Conservation (phyloP, 2,329 filamentous ascomycete species). For the Colletotrichum magnum region DNA sequence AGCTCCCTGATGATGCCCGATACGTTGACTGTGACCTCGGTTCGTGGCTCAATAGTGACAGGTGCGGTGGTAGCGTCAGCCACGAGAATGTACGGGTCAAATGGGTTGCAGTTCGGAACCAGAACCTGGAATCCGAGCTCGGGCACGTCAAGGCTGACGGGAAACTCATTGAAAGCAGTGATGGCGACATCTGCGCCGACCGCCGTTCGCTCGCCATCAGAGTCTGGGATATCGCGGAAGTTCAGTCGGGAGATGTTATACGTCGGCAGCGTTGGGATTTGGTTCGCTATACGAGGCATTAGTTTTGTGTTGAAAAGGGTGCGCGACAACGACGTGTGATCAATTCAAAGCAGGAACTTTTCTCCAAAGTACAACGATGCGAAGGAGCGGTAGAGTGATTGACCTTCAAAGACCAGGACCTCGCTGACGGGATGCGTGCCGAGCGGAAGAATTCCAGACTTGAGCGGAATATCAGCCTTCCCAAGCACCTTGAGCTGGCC, state of each 20-base stretch:
- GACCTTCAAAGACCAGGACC: conserved; percentile 86
- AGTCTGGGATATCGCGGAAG: conserved; percentile 77
- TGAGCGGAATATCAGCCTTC: conserved; percentile 80
- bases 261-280: conserved; percentile 83
- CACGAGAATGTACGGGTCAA: conserved; percentile 82
- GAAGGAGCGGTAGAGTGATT: conserved; percentile 77
- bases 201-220: conserved; percentile 67
- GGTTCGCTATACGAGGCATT: conserved; percentile 64
- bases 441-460: conserved; percentile 83
- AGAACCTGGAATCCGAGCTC: conserved; percentile 87
- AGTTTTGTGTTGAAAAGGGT: conserved; percentile 19
- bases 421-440: conserved; percentile 84
- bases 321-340: conserved; percentile 36
- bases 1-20: conserved; percentile 80
- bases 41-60: conserved; percentile 77
- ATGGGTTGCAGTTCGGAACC: conserved; percentile 82
- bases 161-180: conserved; percentile 81
- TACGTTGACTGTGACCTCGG: conserved; percentile 77
- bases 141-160: conserved; percentile 82
- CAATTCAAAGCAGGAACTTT: conserved; percentile 58
- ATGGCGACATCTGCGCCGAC: conserved; percentile 87
- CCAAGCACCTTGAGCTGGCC: conserved; percentile 79
- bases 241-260: conserved; percentile 88
- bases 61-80: conserved; percentile 80
- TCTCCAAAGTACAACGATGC: conserved; percentile 73